Conservation (phyloP, 306 rosid species). For the Cyamopsis tetragonoloba region DNA sequence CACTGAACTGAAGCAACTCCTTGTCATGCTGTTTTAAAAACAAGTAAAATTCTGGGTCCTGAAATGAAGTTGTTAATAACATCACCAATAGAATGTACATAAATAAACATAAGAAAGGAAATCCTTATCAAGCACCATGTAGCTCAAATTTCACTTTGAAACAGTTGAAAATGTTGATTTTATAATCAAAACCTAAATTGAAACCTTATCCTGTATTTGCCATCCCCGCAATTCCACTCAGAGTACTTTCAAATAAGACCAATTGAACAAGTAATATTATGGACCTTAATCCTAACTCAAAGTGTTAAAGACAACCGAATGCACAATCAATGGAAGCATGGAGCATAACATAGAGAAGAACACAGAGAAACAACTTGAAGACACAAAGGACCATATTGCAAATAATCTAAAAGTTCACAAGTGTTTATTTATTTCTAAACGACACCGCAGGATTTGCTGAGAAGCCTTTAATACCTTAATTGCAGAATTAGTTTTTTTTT, state of each 20-base stretch:
- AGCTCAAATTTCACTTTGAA: slow-evolving; percentile 1
- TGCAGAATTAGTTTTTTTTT: too few species aligned
- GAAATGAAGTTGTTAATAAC: slow-evolving; percentile 32
- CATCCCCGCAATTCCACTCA: neutral
- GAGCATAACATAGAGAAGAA: too few species aligned
- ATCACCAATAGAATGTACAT: neutral
- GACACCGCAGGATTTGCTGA: too few species aligned
- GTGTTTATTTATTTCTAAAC: too few species aligned
- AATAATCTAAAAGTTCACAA: too few species aligned
- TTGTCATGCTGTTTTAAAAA: slow-evolving; percentile 73
- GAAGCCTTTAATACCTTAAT: too few species aligned
- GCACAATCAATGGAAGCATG: neutral
- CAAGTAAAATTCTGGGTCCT: slow-evolving; percentile 87
- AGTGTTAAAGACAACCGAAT: neutral
- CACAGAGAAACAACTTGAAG: too few species aligned
- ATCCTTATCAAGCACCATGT: slow-evolving; percentile 2
- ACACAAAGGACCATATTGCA: too few species aligned
- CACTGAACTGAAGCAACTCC: slow-evolving; percentile 74
- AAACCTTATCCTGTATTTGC: neutral
- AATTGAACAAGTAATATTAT: slow-evolving; percentile 3
- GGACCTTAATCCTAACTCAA: neutral
- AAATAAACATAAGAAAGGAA: neutral
- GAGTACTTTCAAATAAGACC: neutral
- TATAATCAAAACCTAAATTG: slow-evolving; percentile 16
- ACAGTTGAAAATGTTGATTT: neutral